Evolutionary conservation across 2,329 filamentous ascomycete species (phyloP).

Genomic region (Colletotrichum theobromicola): DNA sequence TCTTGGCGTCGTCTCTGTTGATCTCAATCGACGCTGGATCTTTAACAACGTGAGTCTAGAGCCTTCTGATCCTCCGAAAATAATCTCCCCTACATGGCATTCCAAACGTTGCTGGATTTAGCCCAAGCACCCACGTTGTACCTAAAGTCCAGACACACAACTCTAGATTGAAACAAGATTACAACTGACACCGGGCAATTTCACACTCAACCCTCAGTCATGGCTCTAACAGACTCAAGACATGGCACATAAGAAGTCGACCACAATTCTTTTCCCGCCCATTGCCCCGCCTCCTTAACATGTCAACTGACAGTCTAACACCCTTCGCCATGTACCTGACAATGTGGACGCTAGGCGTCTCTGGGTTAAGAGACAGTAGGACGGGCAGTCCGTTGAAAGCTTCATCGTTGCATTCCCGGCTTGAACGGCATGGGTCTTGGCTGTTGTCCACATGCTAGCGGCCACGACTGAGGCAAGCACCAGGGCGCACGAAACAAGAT

Average conservation of each 20-base stretch:
- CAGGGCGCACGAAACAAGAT: background rate
- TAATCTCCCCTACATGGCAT: background rate
- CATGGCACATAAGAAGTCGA: background rate
- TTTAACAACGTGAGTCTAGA: background rate
- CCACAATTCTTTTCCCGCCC: background rate
- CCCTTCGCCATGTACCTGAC: background rate
- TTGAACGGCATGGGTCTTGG: background rate
- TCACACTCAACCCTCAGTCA: background rate
- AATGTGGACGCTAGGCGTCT: background rate
- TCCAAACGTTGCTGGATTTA: background rate
- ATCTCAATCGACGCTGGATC: background rate
- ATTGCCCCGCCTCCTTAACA: background rate
- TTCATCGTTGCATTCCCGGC: constrained; percentile 9
- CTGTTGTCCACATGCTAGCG: background rate
- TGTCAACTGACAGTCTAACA: background rate
- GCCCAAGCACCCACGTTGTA: background rate
- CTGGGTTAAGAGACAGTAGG: background rate
- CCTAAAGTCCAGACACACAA: background rate
- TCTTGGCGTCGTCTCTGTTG: background rate
- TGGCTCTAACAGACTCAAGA: background rate
- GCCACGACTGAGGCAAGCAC: background rate
- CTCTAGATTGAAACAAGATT: background rate
- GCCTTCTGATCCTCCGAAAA: background rate
- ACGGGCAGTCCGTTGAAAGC: background rate
- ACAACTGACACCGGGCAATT: background rate